Evolutionary conservation across 805 yeast species (phyloP), one percentile per base, ranked within the genome.

Genomic region (Myxozyma kluyveri): DNA sequence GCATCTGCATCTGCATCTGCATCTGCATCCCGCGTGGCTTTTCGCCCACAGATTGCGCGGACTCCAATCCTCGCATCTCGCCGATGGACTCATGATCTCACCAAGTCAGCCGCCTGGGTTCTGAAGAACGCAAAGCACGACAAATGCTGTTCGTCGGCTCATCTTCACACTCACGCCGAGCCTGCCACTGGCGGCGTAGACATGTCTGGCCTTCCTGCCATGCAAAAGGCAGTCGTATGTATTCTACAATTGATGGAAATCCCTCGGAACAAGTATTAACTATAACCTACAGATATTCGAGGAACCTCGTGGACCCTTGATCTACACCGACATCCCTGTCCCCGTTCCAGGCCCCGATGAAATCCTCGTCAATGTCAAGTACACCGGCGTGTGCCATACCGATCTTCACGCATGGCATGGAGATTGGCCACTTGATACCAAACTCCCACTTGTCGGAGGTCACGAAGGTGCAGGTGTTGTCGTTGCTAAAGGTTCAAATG

Each of bases 401-500:
- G 96, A 88, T 68, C 79, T 88, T 69, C 96, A 88, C 75, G 95
- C 95, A 50, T 86, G 91, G 90, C 81, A 85, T 68, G 95, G 95
- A 65, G 96, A 88, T 74, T 88, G 95, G 95, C 93, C 95, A 45
- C 75, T 84, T 69, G 49, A 73, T 56, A 79, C 83, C 60, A 83
- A 82, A 67, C 74, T 83, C 56, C 91, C 91, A 22, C 72, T 84
- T 61, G 88, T 86, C 42, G 93, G 91, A 59, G 95, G 95, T 63
- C 95, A 86, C 72, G 95, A 86, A 72, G 93, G 91, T 73, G 89
- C 90, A 21, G 93, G 93, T 68, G 78, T 79, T 42, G 93, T 86
- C 59, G 91, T 85, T 52, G 90, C 83, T 56, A 75, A 77, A 65
- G 95, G 93, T 60, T 72, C 73, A 40, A 75, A 77, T 62, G 95